These are phyloP conservation scores for Fusarium udum DNA, from an alignment of 2,329 filamentous ascomycete genomes.

Conservation along the genomic window DNA sequence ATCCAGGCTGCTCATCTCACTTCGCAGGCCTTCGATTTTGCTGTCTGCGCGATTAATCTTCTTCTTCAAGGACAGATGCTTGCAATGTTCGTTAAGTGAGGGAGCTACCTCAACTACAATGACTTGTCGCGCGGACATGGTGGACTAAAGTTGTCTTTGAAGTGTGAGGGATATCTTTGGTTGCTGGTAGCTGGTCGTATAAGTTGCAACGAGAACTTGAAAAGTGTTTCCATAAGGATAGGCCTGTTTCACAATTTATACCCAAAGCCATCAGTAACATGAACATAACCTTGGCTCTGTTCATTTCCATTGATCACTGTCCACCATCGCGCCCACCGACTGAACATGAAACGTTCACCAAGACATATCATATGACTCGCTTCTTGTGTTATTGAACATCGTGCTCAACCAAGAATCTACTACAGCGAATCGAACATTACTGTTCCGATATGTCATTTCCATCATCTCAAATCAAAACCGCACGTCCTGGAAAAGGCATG, in stretches of 20 bases:
- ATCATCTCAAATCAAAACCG: rapidly evolving
- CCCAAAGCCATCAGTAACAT: too few relatives aligned
- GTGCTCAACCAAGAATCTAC: background rate
- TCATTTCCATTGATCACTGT: background rate
- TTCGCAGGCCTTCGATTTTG: background rate
- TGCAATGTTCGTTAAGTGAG: background rate
- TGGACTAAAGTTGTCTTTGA: background rate
- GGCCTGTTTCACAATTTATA: background rate
- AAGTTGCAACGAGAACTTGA: background rate
- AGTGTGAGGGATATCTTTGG: rapidly evolving
- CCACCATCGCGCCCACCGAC: rapidly evolving
- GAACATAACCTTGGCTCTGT: background rate
- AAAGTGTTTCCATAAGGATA: rapidly evolving
- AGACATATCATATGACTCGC: background rate
- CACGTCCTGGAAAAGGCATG: background rate
- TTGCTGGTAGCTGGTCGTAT: rapidly evolving
- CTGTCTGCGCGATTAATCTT: background rate
- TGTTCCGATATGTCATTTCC: background rate
- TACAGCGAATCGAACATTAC: background rate
- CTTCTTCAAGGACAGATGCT: background rate
- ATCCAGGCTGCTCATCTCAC: background rate
- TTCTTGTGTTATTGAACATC: background rate
- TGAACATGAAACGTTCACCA: background rate
- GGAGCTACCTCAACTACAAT: background rate
- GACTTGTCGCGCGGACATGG: background rate